Evolutionary conservation across 2,329 filamentous ascomycete species (phyloP), one percentile per base, ranked within the genome.

Genomic region (Colletotrichum tofieldiae): DNA sequence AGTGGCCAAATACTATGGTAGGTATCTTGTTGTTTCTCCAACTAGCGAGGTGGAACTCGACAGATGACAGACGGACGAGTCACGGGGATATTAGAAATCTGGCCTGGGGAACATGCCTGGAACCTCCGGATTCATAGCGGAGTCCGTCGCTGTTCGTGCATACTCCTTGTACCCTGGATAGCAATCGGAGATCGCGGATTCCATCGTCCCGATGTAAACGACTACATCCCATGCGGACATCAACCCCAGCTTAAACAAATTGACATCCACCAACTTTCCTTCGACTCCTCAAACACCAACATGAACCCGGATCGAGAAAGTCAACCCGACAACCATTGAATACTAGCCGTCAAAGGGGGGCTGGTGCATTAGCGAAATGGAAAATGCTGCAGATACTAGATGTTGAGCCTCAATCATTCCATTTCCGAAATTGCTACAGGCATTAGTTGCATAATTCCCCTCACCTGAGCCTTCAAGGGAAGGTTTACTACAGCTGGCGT

Each of bases 401-500:
- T 35, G 29, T 37, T 35, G 64, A 67, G 43, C 56, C 58, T 58
- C 58, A 58, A 3, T 29, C 35, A 29, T 29, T 4, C 39, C 32
- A 6, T 41, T 18, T 6, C 7, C 20, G 18, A 26, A 51, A 16
- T 16, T 41, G 23, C 47, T 11, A 37, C 66, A 49, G 20, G 12
- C 65, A 61, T 8, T 6, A 32, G 9, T 16, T 66, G 47, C 41
- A 61, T 35, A 20, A 3, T 12, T 61, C 55, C 20, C 58, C 58
- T 62, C 64, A 62, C 49, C 45, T 59, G 45, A 55, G 41, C 47
- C 62, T 55, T 29, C 39, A 61, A 61, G 51, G 56, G 41, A 49
- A 32, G 12, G 18, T 62, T 67, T 67, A 47, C 49, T 51, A 64
- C 64, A 43, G 64, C 43, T 71, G 56, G 54, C 41, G 56, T 62